A percentile compares a stretch with the other conserved stretches of the same genome.
These are phyloP conservation scores for Persicaria tinctoria DNA, from an alignment of 148 eudicot species.

Conservation along the genomic window DNA sequence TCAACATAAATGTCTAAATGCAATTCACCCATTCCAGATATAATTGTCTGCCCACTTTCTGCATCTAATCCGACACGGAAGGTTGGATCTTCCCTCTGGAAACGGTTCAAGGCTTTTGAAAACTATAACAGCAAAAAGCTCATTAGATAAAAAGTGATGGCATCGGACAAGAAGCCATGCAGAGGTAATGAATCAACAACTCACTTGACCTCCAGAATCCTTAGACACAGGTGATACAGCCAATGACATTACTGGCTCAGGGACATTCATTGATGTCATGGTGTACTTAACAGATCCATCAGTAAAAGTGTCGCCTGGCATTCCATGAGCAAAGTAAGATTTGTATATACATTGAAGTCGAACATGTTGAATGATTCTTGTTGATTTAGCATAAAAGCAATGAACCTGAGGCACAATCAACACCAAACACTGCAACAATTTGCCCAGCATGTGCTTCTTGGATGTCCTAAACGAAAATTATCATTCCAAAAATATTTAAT, in stretches of 20 bases:
- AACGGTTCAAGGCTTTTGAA: conserved; percentile 95
- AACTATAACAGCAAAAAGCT: conserved; percentile 41
- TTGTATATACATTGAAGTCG: neutral
- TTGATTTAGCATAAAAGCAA: conserved; percentile 1
- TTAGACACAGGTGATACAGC: conserved; percentile 90
- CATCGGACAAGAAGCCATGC: neutral
- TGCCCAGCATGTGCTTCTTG: conserved; percentile 99
- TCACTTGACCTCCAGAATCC: conserved; percentile 92
- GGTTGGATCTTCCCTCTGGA: conserved; percentile 97
- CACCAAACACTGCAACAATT: conserved; percentile 96
- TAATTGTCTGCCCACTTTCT: conserved; percentile 97
- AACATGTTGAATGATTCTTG: too few relatives aligned
- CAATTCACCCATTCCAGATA: conserved; percentile 98
- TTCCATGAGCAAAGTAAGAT: neutral
- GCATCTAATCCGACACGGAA: conserved; percentile 95
- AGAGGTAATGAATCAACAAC: conserved; percentile 17
- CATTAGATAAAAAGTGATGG: neutral
- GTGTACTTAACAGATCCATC: conserved; percentile 90
- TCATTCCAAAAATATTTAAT: neutral
- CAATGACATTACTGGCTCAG: conserved; percentile 94
- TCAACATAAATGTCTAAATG: conserved; percentile 95
- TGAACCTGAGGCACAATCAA: conserved; percentile 93
- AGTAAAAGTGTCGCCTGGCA: conserved; percentile 88
- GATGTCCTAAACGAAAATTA: conserved; percentile 52
- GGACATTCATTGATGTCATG: conserved; percentile 99